phyloP scores from a whole-genome alignment of 2,329 filamentous ascomycete species.

The Cadophora luteo-olivacea region DNA sequence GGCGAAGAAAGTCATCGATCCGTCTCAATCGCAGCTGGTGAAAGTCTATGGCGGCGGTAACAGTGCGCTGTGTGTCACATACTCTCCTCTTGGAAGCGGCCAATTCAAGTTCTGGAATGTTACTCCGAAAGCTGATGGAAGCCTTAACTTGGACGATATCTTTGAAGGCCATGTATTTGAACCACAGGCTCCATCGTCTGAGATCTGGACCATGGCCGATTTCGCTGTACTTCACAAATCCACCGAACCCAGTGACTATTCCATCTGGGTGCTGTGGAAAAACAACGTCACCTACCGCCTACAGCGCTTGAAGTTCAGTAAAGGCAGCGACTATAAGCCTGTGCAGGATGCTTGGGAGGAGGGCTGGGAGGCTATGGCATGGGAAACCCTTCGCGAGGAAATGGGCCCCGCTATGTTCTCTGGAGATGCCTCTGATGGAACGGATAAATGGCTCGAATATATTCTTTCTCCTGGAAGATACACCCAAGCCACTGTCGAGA shows the following conservation, averaged over 20 bases:
- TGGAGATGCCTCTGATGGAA: slow-evolving; percentile 71
- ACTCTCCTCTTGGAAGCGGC: slow-evolving; percentile 84
- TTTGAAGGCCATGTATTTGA: slow-evolving; percentile 73
- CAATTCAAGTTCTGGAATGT: slow-evolving; percentile 93
- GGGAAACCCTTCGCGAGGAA: slow-evolving; percentile 61
- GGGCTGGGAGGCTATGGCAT: slow-evolving; percentile 73
- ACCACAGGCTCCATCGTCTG: slow-evolving; percentile 71
- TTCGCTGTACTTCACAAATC: slow-evolving; percentile 66
- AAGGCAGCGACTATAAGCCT: slow-evolving; percentile 37
- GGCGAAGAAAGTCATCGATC: slow-evolving; percentile 77
- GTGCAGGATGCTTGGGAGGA: slow-evolving; percentile 60
- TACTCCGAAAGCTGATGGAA: slow-evolving; percentile 66
- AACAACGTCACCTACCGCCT: slow-evolving; percentile 81
- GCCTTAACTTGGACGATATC: slow-evolving; percentile 72
- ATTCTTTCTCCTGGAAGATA: slow-evolving; percentile 87
- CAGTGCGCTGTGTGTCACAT: slow-evolving; percentile 72
- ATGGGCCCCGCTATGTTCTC: slow-evolving; percentile 63
- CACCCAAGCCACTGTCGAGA: slow-evolving; percentile 79
- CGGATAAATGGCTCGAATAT: slow-evolving; percentile 85
- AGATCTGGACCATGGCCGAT: slow-evolving; percentile 81
- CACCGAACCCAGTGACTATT: slow-evolving; percentile 59
- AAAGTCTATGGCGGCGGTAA: slow-evolving; percentile 69
- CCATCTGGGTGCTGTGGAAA: slow-evolving; percentile 83
- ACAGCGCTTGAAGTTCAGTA: slow-evolving; percentile 74
- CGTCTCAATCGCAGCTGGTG: slow-evolving; percentile 78